Conservation (phyloP, 768 basidiomycete species). For the Dentipellis fragilis region DNA sequence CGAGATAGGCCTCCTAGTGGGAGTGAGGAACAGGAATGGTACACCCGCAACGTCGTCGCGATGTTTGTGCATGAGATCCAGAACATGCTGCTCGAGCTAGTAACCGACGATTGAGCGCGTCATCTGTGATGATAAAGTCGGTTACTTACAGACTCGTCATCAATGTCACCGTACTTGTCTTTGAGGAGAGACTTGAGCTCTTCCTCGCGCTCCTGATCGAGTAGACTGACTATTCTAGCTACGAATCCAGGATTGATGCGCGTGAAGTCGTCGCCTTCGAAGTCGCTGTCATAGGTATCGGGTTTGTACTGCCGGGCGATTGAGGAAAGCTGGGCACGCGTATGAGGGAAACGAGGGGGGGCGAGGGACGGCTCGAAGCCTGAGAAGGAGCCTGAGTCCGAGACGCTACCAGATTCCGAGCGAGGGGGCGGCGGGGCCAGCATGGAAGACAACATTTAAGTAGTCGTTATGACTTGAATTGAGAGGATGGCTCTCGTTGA, state of each 20-base stretch:
- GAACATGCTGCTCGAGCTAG: slow-evolving; percentile 78
- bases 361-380: slow-evolving; percentile 4
- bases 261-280: slow-evolving; percentile 41
- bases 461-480: slow-evolving; percentile 10
- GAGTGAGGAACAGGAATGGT: slow-evolving; percentile 75
- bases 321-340: slow-evolving; percentile 67
- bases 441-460: slow-evolving; percentile 13
- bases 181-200: slow-evolving; percentile 70
- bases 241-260: slow-evolving; percentile 54
- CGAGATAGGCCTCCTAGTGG: slow-evolving; percentile 68
- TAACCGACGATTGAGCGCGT: slow-evolving; percentile 10
- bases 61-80: slow-evolving; percentile 95
- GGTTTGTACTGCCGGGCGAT: slow-evolving; percentile 65
- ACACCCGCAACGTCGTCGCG: slow-evolving; percentile 77
- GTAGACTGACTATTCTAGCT: slow-evolving; percentile 57
- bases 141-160: slow-evolving; percentile 53
- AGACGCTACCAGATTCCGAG: slow-evolving; percentile 8
- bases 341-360: slow-evolving; percentile 60
- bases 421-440: slow-evolving; percentile 10
- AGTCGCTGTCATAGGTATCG: slow-evolving; percentile 48
- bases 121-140: neutral
- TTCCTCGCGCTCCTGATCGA: slow-evolving; percentile 81
- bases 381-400: slow-evolving; percentile 8
- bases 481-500: slow-evolving; percentile 16
- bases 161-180: slow-evolving; percentile 48